Base-by-base conservation (phyloP, 495 filamentous ascomycete genomes). In the Penicillium diatomitis region DNA sequence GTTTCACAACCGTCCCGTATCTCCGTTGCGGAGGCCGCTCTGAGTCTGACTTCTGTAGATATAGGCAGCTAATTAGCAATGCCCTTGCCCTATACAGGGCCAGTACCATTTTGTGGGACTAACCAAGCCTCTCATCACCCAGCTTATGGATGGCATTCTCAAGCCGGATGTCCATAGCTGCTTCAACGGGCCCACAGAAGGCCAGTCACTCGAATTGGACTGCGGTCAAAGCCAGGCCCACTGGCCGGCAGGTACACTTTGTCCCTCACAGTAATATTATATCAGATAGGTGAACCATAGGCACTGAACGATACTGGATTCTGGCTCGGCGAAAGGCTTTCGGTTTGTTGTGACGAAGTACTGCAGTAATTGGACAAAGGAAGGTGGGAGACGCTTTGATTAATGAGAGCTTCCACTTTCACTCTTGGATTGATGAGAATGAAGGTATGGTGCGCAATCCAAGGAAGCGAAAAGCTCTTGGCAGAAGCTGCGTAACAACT, bases 1-100 rank as follows among this genome's bases (percentile, higher is more conserved):
- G 79, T 76, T 51, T 96, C 90, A 54, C 94, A 85, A 55, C 74
- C 86, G 68, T 96, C 90, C 56, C 90, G 84, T 53, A 95, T 67
- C 54, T 91, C 82, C 48, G 81, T 79, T 38, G 89, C 86, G 47
- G 85, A 76, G 62, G 86, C 85, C 43, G 83, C 77, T 67, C 87
- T 86, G 53, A 82, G 67, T 65, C 87, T 86, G 40, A 84, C 63
- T 68, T 94, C 90, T 92, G 44, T 38, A 31, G 33, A 5, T 34
- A 44, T n/a, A 4, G n/a, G 33, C 10, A 50, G 40, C 32, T 32
- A 8, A 47, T 54, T 32, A 62, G 37, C 48, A 5, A 34, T 7
- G 6, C 6, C 2, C 4, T 32, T 20, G 20, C 20, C 0, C 20
- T 20, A 20, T 20, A 20, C 2, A 20, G 20, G 20, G 20, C 20